A percentile compares a stretch with the other conserved stretches of the same genome.
Evolutionary conservation across 306 rosid species (phyloP).

Genomic region (Acacia melanoxylon): DNA sequence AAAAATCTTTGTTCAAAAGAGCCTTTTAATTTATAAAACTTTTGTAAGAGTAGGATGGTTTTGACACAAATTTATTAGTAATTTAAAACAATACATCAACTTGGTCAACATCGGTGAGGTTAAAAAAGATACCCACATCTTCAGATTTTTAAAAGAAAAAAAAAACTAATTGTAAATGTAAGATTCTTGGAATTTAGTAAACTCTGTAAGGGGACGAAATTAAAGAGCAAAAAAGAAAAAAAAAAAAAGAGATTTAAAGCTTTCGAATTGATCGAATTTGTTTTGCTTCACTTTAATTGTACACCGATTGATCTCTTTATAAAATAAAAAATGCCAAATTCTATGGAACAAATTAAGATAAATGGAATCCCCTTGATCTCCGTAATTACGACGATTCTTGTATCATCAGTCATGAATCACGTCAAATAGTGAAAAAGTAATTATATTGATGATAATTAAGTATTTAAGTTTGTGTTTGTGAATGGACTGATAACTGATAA

Average conservation of each 20-base stretch:
- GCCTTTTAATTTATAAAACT: background rate
- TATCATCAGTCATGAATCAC: background rate
- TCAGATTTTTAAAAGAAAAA: background rate
- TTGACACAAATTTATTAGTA: background rate
- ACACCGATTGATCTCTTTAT: background rate
- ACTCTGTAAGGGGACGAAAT: background rate
- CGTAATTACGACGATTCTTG: background rate
- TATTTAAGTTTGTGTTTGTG: too few species aligned
- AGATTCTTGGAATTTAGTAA: background rate
- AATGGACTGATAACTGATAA: too few species aligned
- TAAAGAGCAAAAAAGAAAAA: background rate
- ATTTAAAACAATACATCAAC: slow-evolving; percentile 1
- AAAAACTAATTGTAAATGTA: background rate
- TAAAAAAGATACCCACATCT: background rate
- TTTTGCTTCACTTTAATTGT: slow-evolving; percentile 1
- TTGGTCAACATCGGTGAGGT: background rate
- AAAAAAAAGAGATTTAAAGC: background rate
- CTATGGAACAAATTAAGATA: background rate
- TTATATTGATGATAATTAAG: background rate
- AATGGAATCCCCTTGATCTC: background rate
- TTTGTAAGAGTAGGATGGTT: background rate
- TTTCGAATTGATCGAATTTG: background rate
- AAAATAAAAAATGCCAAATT: background rate
- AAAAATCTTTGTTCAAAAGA: background rate
- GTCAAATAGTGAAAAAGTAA: background rate